These are phyloP conservation scores for Crithidia bombi DNA, from an alignment of 208 protist species.

Conservation along the genomic window DNA sequence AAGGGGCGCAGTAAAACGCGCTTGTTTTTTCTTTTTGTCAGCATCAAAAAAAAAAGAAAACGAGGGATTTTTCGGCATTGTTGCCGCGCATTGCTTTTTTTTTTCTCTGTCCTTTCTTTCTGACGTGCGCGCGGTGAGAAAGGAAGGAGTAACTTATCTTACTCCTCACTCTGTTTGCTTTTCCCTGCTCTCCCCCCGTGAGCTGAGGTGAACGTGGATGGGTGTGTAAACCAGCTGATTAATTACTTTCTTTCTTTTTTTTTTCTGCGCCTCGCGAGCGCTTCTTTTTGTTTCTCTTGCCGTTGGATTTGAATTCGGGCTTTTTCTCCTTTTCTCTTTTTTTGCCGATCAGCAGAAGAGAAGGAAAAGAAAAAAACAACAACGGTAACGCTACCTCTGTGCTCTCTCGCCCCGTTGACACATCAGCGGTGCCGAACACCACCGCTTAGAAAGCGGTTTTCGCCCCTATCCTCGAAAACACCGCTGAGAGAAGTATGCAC, in stretches of 20 bases:
- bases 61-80: neutral
- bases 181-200: no score
- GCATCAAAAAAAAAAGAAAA: neutral
- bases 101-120: neutral
- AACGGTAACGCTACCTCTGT: no score
- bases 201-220: neutral
- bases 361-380: no score
- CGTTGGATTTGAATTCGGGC: no score
- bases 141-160: neutral
- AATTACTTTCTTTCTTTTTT: neutral
- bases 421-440: no score
- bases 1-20: neutral
- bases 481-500: constrained; percentile 26
- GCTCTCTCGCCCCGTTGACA: no score
- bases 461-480: no score
- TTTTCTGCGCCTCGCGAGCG: neutral
- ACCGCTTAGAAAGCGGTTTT: neutral
- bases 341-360: no score
- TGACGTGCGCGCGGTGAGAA: constrained; percentile 1
- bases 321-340: neutral
- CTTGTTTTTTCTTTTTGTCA: neutral
- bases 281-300: neutral
- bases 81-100: neutral
- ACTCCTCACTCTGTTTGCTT: neutral
- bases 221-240: neutral